phyloP scores from a whole-genome alignment of 176 grass and related monocot genomes.

The Raddia guianensis region DNA sequence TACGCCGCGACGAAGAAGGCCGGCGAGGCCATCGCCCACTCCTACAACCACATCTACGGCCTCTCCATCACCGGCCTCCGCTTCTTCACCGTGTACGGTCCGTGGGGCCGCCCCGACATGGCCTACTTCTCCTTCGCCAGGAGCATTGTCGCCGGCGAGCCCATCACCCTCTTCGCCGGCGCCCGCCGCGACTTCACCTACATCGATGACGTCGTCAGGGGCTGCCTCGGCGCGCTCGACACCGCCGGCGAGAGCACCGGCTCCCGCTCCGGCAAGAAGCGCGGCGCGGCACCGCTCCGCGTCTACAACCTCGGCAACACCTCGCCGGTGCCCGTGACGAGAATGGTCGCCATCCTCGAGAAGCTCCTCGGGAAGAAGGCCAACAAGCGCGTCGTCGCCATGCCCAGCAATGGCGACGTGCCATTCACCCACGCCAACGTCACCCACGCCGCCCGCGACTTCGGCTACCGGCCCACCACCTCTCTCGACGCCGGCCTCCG shows the following conservation, averaged over 20 bases:
- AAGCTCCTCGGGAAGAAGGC: slow-evolving; percentile 85
- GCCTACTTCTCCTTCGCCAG: slow-evolving; percentile 92
- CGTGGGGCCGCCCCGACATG: slow-evolving; percentile 97
- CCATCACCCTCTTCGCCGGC: slow-evolving; percentile 82
- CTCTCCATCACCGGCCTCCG: slow-evolving; percentile 93
- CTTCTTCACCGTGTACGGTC: slow-evolving; percentile 98
- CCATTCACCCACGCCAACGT: slow-evolving; percentile 97
- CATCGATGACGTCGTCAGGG: slow-evolving; percentile 96
- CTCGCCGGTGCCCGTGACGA: slow-evolving; percentile 77
- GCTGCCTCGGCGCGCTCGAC: slow-evolving; percentile 85
- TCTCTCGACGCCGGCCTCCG: slow-evolving; percentile 79
- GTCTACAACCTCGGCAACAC: slow-evolving; percentile 98
- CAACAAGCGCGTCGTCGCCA: slow-evolving; percentile 79
- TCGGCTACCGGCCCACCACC: slow-evolving; percentile 87
- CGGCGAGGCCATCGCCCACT: slow-evolving; percentile 91
- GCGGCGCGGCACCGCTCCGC: slow-evolving; percentile 63
- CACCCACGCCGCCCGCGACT: slow-evolving; percentile 73
- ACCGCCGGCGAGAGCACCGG: slow-evolving; percentile 80
- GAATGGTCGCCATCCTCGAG: slow-evolving; percentile 89
- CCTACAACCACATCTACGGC: slow-evolving; percentile 97
- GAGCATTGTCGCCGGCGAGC: slow-evolving; percentile 72
- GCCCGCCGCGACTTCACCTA: slow-evolving; percentile 90
- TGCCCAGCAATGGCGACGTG: slow-evolving; percentile 97
- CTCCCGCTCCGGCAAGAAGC: slow-evolving; percentile 61
- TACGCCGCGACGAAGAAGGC: slow-evolving; percentile 99